Evolutionary conservation across 169 alveolate species (phyloP).

Genomic region (Plasmodium gonderi): DNA sequence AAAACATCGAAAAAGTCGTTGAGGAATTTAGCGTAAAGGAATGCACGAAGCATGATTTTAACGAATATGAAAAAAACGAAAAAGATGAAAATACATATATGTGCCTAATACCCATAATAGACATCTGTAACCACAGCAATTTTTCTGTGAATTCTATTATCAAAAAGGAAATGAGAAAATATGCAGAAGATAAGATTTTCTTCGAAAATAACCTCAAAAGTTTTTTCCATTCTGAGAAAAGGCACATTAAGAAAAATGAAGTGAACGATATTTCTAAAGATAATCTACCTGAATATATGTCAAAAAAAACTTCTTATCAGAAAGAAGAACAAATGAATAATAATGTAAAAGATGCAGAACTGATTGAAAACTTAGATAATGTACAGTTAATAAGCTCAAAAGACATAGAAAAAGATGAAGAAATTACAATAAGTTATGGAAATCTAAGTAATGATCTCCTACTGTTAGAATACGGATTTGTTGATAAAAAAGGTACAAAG

Average conservation of each 20-base stretch:
- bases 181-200: neutral
- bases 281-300: neutral
- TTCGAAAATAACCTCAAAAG: neutral
- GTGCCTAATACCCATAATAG: conserved; percentile 71
- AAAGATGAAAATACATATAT: conserved; percentile 58
- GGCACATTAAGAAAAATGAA: neutral
- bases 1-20: neutral
- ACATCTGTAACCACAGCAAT: conserved; percentile 64
- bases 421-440: conserved; percentile 61
- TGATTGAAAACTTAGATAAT: neutral
- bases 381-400: conserved; percentile 53
- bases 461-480: conserved; percentile 69
- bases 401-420: conserved; percentile 44
- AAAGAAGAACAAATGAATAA: neutral
- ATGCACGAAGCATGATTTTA: conserved; percentile 51
- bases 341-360: neutral
- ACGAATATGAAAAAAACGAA: conserved; percentile 59
- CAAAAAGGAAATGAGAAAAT: conserved; percentile 16
- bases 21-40: conserved; percentile 11
- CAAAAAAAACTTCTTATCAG: neutral
- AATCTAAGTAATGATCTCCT: conserved; percentile 51
- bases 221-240: neutral
- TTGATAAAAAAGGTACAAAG: conserved; percentile 24
- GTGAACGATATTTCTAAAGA: neutral
- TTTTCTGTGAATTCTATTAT: conserved; percentile 11